Evolutionary conservation across 2,329 filamentous ascomycete species (phyloP).

Genomic region (Huntiella savannae): DNA sequence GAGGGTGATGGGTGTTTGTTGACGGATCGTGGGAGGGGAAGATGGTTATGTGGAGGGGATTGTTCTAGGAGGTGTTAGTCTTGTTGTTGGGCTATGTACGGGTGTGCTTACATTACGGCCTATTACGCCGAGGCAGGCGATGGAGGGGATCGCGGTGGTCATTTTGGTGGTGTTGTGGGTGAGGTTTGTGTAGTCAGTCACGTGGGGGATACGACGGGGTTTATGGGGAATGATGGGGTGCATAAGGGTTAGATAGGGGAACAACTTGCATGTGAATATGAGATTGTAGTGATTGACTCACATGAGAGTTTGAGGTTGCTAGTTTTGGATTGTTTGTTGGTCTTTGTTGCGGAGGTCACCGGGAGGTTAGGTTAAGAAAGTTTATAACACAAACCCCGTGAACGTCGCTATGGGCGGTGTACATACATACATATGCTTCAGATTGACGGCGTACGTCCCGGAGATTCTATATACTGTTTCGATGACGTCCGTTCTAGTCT

Average conservation of each 20-base stretch:
- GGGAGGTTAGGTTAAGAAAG: no score
- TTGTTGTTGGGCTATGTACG: slow-evolving; percentile 1
- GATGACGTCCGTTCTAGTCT: no score
- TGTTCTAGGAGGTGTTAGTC: slow-evolving; percentile 45
- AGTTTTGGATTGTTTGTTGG: not conserved
- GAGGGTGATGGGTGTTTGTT: slow-evolving; percentile 31
- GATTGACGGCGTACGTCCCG: no score
- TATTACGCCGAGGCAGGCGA: slow-evolving; percentile 85
- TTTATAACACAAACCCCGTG: no score
- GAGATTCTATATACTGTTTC: no score
- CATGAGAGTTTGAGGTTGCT: not conserved
- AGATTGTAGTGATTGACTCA: not conserved
- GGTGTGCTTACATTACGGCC: slow-evolving; percentile 62
- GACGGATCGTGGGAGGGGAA: slow-evolving; percentile 55
- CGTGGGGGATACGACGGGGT: not conserved
- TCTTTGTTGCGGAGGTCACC: no score
- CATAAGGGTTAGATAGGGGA: not conserved
- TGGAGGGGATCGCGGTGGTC: slow-evolving; percentile 51
- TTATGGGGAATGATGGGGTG: not conserved
- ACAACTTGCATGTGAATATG: not conserved
- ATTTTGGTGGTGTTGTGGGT: slow-evolving; percentile 19
- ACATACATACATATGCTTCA: no score
- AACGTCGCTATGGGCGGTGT: no score
- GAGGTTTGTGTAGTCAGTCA: not conserved
- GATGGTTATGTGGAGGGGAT: slow-evolving; percentile 81